Evolutionary conservation across 441 rosid species (phyloP).

Genomic region (Erysimum pusillum): DNA sequence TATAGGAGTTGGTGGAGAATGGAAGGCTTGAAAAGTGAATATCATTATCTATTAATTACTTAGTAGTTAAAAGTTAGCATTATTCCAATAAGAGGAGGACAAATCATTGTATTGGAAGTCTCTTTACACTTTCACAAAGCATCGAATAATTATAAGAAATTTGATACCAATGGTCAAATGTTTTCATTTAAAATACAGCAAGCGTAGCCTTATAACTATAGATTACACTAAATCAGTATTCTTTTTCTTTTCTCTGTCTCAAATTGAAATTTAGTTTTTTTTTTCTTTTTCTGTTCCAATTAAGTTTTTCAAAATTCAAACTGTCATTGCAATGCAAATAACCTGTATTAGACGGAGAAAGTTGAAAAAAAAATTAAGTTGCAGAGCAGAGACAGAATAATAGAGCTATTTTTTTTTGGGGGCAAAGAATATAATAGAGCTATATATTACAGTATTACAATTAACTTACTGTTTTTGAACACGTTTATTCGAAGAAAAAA

Average conservation of each 20-base stretch:
- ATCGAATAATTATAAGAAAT: conserved; percentile 39
- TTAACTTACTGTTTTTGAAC: conserved; percentile 15
- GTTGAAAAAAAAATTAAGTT: background rate
- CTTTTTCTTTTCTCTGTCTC: background rate
- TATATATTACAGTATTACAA: background rate
- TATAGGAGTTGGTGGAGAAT: conserved; percentile 8
- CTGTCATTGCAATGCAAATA: background rate
- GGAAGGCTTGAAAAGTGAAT: conserved; percentile 32
- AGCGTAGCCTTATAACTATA: conserved; percentile 1
- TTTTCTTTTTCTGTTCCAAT: background rate
- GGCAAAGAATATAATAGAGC: background rate
- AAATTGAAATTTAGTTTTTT: background rate
- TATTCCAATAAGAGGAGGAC: conserved; percentile 24
- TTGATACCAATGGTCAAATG: conserved; percentile 15
- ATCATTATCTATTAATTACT: conserved; percentile 37
- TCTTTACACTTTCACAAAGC: conserved; percentile 43
- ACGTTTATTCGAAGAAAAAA: background rate
- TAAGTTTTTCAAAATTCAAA: background rate
- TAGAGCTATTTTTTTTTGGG: background rate
- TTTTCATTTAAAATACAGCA: background rate
- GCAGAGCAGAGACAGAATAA: background rate
- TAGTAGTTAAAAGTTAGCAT: conserved; percentile 29
- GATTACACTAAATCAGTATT: conserved; percentile 8
- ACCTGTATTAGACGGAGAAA: background rate
- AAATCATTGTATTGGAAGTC: conserved; percentile 43